Evolutionary conservation across 257 asterid species (phyloP).

Genomic region (Rhazya stricta): DNA sequence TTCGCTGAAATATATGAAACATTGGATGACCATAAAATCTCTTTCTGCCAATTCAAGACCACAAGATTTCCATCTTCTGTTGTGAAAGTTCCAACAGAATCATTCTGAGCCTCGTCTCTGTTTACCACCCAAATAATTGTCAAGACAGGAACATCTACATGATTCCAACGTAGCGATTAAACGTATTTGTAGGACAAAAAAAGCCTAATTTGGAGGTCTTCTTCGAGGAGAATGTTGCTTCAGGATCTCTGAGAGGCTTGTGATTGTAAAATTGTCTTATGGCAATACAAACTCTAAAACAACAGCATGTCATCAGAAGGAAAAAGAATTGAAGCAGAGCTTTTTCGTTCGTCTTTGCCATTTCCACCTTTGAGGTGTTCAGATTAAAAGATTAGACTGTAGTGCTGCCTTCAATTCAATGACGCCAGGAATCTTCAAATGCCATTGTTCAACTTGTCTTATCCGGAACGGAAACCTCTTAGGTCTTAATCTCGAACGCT

Average conservation of each 20-base stretch:
- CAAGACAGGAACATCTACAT: conserved; percentile 23
- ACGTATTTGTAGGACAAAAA: conserved; percentile 25
- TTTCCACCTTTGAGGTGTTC: conserved; percentile 25
- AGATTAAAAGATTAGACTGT: conserved; percentile 7
- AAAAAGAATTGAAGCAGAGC: not conserved
- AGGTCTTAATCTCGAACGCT: no score
- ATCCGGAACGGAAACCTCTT: no score
- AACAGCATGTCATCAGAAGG: not conserved
- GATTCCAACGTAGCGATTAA: conserved; percentile 30
- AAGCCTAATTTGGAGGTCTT: conserved; percentile 28
- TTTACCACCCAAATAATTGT: conserved; percentile 55
- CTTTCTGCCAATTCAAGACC: conserved; percentile 25
- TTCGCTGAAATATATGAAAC: conserved; percentile 12
- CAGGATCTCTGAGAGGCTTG: conserved; percentile 20
- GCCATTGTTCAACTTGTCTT: not conserved
- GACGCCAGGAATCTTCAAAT: not conserved
- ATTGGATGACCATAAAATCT: conserved; percentile 42
- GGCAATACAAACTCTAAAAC: not conserved
- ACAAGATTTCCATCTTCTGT: conserved; percentile 41
- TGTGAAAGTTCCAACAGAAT: conserved; percentile 31
- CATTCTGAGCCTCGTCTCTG: conserved; percentile 39
- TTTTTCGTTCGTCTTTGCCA: not conserved
- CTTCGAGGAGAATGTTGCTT: conserved; percentile 18
- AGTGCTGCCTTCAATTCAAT: not conserved
- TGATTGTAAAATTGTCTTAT: conserved; percentile 15